Evolutionary conservation across 1,139 yeast genomes (phyloP), one percentile per base, ranked within the genome.

Genomic region (Yamadazyma dendronema): DNA sequence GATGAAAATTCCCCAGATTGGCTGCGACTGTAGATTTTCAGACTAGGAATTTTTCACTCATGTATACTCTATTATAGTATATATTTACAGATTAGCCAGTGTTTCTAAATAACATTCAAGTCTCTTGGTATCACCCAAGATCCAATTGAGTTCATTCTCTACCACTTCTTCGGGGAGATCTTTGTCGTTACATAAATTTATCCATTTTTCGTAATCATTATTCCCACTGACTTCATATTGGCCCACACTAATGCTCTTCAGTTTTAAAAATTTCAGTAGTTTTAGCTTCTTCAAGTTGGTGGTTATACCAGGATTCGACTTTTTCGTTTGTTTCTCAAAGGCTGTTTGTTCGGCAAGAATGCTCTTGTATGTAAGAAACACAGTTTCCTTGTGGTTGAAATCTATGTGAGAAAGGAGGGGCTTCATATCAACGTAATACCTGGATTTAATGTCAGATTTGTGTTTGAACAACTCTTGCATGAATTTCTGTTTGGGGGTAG

Each of bases 101-200:
- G 16, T 26, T 5, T 14, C 39, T 27, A 50, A 24, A 43, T 67
- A 68, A 34, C 61, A 49, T 31, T 53, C 55, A 23, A 57, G 49
- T 34, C 77, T 48, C 46, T 71, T 71, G 24, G 63, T 67, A 39
- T 67, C 73, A 2, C 75, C 76, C 14, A 71, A 62, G 7, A 70
- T 51, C 49, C 67, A 71, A 47, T 71, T 71, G 16, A 54, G 48
- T 23, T 60, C 56, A 41, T 59, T 48, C 29, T 65, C 57, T 4
- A 52, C 64, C 4, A 67, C 39, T 11, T 38, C 37, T 4, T 35
- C 37, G 3, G 66, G 60, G 4, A 67, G 32, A 3, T 52, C 30
- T 24, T 41, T 36, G 7, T 40, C 37, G 33, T 61, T 60, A 22
- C 60, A 42, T 25, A 68, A 40, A 3, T 47, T 33, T 17, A 59